Percentiles rank a stretch among this genome's conserved stretches.
phyloP scores from a whole-genome alignment of 179 eudicot genomes.

The Beta corolliflora region DNA sequence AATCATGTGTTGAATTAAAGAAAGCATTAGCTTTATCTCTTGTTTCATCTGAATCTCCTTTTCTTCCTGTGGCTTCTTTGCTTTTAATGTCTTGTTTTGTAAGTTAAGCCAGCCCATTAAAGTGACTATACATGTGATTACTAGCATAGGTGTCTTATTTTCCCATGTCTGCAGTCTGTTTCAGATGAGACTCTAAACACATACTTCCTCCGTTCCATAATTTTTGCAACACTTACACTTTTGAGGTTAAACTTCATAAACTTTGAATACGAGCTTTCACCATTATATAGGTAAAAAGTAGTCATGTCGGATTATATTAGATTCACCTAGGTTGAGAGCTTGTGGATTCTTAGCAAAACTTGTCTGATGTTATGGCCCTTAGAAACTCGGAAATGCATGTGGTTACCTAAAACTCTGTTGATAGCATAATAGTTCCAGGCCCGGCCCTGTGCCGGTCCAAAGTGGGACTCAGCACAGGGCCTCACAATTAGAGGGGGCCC shows the following conservation, averaged over 20 bases:
- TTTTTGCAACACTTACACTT: too few relatives aligned
- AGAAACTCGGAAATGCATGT: background rate
- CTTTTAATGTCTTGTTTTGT: background rate
- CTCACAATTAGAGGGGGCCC: too few relatives aligned
- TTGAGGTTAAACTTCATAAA: background rate
- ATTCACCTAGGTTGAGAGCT: background rate
- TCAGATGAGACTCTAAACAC: background rate
- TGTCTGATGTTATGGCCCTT: background rate
- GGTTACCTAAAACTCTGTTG: background rate
- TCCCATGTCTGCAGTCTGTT: background rate
- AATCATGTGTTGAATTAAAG: background rate
- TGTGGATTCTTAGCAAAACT: background rate
- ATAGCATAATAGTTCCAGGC: background rate
- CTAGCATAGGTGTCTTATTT: background rate
- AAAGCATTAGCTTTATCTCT: background rate
- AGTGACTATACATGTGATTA: background rate
- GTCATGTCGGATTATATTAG: too few relatives aligned
- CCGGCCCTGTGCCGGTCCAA: too few relatives aligned
- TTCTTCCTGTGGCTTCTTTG: slow-evolving; percentile 6
- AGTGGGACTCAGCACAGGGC: too few relatives aligned
- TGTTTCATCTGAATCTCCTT: background rate
- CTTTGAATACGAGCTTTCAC: too few relatives aligned
- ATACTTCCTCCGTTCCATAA: background rate
- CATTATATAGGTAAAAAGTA: too few relatives aligned
- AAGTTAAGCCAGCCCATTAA: background rate